phyloP scores from a whole-genome alignment of 768 basidiomycete genomes.

The Lactarius pseudohatsudake region DNA sequence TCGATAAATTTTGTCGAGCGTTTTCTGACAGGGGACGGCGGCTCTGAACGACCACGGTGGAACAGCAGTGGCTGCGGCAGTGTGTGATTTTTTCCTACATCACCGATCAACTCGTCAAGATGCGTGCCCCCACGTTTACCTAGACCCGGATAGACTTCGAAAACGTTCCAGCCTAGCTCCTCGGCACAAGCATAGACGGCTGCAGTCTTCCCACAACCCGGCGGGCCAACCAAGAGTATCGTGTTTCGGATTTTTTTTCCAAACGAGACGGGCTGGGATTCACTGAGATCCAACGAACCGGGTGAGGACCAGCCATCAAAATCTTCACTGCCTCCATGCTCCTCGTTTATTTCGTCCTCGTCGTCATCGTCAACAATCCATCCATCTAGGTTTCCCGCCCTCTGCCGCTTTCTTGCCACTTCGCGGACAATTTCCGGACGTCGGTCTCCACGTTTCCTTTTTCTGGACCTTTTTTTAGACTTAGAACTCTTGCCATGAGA shows the following conservation, averaged over 20 bases:
- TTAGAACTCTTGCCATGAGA: constrained; percentile 17
- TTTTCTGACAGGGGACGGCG: constrained; percentile 19
- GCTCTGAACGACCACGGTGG: constrained; percentile 26
- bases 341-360: constrained; percentile 14
- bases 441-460: constrained; percentile 18
- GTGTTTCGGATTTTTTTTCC: constrained; percentile 71
- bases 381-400: constrained; percentile 20
- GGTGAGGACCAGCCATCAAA: constrained; percentile 8
- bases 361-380: constrained; percentile 27
- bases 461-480: constrained; percentile 15
- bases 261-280: constrained; percentile 34
- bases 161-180: constrained; percentile 94
- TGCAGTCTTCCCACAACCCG: constrained; percentile 88
- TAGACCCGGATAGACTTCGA: constrained; percentile 95
- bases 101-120: constrained; percentile 80
- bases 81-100: constrained; percentile 91
- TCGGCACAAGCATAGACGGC: constrained; percentile 91
- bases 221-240: constrained; percentile 79
- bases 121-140: constrained; percentile 83
- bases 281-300: constrained; percentile 9
- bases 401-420: constrained; percentile 26
- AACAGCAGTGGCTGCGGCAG: constrained; percentile 25
- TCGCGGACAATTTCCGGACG: constrained; percentile 28
- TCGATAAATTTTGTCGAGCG: constrained; percentile 7
- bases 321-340: background rate